phyloP scores from a whole-genome alignment of 306 rosid species.

The Prunus padus region DNA sequence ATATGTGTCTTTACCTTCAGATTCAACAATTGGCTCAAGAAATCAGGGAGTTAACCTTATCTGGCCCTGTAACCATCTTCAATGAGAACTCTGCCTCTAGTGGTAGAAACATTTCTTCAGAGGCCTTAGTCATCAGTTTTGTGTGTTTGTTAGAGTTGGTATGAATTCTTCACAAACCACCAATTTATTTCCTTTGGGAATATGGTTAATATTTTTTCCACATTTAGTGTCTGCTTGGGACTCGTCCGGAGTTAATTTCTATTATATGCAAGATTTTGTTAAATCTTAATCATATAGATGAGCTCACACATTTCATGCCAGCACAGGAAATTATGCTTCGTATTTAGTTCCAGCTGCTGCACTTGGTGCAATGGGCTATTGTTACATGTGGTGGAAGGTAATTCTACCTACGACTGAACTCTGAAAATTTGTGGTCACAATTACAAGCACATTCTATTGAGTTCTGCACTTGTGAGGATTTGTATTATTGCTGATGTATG shows the following conservation, averaged over 20 bases:
- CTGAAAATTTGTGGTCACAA: conserved; percentile 1
- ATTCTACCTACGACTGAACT: not conserved
- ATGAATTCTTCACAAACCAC: not conserved
- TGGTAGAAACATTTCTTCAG: conserved; percentile 40
- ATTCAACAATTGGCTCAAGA: conserved; percentile 72
- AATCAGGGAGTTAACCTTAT: conserved; percentile 63
- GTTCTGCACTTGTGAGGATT: conserved; percentile 10
- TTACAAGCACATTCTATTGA: conserved; percentile 5
- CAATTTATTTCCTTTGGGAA: not conserved
- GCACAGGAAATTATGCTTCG: conserved; percentile 57
- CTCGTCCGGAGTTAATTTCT: not conserved
- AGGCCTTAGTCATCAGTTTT: not conserved
- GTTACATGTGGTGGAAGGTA: conserved; percentile 87
- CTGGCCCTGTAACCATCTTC: conserved; percentile 60
- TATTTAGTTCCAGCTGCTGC: conserved; percentile 77
- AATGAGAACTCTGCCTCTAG: conserved; percentile 49
- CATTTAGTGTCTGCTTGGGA: too few relatives aligned
- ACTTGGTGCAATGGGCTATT: conserved; percentile 77
- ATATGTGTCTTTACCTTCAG: conserved; percentile 37
- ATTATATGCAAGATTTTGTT: too few relatives aligned
- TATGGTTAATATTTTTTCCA: not conserved
- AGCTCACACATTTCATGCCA: conserved; percentile 27
- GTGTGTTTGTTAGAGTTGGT: not conserved
- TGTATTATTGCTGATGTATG: conserved; percentile 19
- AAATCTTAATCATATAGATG: not conserved